These are phyloP conservation scores for Brettanomyces naardenensis DNA, from an alignment of 805 yeast species.

Conservation along the genomic window DNA sequence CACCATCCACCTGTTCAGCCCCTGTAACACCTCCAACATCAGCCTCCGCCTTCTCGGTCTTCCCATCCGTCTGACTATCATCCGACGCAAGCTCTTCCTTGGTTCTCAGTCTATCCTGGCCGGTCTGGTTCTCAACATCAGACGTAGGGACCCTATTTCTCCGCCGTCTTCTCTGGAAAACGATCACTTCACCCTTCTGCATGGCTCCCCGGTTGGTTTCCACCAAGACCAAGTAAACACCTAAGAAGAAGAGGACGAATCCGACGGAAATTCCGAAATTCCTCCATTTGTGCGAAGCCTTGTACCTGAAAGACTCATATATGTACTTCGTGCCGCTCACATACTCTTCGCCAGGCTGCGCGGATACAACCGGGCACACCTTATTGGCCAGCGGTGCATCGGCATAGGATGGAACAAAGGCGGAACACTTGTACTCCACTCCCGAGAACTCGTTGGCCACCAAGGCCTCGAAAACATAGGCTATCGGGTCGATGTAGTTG, in stretches of 20 bases:
- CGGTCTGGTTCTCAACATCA: no score
- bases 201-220: conserved; percentile 55
- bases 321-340: conserved; percentile 60
- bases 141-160: no score
- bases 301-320: conserved; percentile 40
- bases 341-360: conserved; percentile 40
- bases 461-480: conserved; percentile 49
- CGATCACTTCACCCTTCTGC: conserved; percentile 65
- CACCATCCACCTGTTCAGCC: conserved; percentile 23
- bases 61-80: no score
- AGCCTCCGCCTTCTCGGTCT: conserved; percentile 7
- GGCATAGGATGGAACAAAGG: conserved; percentile 37
- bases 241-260: conserved; percentile 46
- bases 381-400: conserved; percentile 11
- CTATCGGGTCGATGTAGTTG: conserved; percentile 50
- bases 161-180: conserved; percentile 51
- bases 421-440: conserved; percentile 37
- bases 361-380: conserved; percentile 41
- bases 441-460: conserved; percentile 51
- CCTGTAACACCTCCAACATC: conserved; percentile 23
- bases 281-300: conserved; percentile 63
- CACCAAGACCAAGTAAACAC: conserved; percentile 42
- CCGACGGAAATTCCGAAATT: conserved; percentile 64
- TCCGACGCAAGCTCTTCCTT: conserved; percentile 22
- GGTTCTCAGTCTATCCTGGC: conserved; percentile 40